A percentile compares a stretch with the other conserved stretches of the same genome.
phyloP scores from a whole-genome alignment of 805 yeast species.

The Cyberlindnera xylosilytica region DNA sequence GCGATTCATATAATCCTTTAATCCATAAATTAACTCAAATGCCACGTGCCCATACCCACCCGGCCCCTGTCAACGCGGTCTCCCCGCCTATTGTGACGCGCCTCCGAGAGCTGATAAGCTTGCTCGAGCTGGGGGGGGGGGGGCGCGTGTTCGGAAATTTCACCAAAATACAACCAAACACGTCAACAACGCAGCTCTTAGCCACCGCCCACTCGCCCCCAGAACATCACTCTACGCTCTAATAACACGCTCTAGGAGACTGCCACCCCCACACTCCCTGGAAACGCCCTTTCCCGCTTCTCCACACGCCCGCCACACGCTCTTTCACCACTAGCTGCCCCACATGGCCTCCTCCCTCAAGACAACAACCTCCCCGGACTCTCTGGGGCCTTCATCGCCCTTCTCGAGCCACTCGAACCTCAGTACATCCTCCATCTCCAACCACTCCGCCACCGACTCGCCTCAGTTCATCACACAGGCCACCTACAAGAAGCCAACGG shows the following conservation, averaged over 20 bases:
- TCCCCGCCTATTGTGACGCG: not conserved
- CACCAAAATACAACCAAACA: not conserved
- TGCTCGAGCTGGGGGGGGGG: too few relatives aligned
- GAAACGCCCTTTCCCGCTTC: too few relatives aligned
- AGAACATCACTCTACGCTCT: not conserved
- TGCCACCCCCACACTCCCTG: too few relatives aligned
- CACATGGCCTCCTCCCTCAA: conserved; percentile 2
- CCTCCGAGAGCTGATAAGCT: not conserved
- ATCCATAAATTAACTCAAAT: too few relatives aligned
- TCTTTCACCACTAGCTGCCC: not conserved
- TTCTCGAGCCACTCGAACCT: conserved; percentile 22
- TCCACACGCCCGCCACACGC: too few relatives aligned
- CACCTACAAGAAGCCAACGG: conserved; percentile 26
- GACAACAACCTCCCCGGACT: conserved; percentile 21
- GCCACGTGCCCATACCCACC: not conserved
- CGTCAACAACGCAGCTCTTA: not conserved
- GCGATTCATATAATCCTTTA: too few relatives aligned
- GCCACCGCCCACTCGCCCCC: not conserved
- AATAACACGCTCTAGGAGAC: too few relatives aligned
- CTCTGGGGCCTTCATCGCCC: conserved; percentile 27
- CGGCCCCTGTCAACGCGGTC: too few relatives aligned
- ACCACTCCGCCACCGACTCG: conserved; percentile 16
- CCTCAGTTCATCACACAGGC: conserved; percentile 27
- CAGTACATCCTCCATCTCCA: conserved; percentile 17
- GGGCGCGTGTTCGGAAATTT: too few relatives aligned